Evolutionary conservation across 805 yeast species (phyloP).

Genomic region (Kazachstania taianensis): DNA sequence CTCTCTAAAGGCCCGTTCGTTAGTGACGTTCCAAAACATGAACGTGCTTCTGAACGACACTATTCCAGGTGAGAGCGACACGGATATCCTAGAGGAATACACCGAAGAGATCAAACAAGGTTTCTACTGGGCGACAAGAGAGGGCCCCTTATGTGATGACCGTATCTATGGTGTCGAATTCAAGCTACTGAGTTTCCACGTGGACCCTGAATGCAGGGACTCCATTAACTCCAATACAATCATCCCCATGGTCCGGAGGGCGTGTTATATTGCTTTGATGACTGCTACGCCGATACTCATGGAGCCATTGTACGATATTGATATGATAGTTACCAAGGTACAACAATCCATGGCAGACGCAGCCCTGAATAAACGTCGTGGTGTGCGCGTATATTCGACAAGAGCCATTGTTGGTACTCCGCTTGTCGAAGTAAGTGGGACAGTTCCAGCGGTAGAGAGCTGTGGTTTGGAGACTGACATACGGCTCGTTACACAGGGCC

Average conservation of each 20-base stretch:
- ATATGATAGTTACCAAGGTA: conserved; percentile 43
- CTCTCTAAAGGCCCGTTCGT: conserved; percentile 65
- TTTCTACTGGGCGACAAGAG: conserved; percentile 70
- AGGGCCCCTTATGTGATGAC: conserved; percentile 92
- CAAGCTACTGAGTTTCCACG: conserved; percentile 46
- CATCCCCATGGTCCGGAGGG: conserved; percentile 72
- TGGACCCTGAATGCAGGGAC: conserved; percentile 35
- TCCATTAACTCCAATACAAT: conserved; percentile 45
- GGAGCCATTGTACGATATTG: conserved; percentile 69
- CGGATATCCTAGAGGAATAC: conserved; percentile 33
- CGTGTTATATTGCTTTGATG: conserved; percentile 72
- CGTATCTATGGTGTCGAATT: conserved; percentile 62
- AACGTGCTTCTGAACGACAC: conserved; percentile 63
- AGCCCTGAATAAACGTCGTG: conserved; percentile 58
- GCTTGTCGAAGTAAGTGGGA: conserved; percentile 49
- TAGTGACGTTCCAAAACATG: conserved; percentile 72
- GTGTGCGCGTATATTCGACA: conserved; percentile 38
- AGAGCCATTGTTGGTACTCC: conserved; percentile 65
- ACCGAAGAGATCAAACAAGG: conserved; percentile 62
- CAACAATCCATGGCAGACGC: conserved; percentile 41
- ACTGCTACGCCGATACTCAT: conserved; percentile 67
- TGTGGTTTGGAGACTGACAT: conserved; percentile 84
- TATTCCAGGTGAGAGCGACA: conserved; percentile 58
- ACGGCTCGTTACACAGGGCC: conserved; percentile 66
- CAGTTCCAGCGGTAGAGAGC: conserved; percentile 82